Evolutionary conservation across 1,284 basidiomycete species (phyloP), one percentile per base, ranked within the genome.

Genomic region (Cutaneotrichosporon mucoides): DNA sequence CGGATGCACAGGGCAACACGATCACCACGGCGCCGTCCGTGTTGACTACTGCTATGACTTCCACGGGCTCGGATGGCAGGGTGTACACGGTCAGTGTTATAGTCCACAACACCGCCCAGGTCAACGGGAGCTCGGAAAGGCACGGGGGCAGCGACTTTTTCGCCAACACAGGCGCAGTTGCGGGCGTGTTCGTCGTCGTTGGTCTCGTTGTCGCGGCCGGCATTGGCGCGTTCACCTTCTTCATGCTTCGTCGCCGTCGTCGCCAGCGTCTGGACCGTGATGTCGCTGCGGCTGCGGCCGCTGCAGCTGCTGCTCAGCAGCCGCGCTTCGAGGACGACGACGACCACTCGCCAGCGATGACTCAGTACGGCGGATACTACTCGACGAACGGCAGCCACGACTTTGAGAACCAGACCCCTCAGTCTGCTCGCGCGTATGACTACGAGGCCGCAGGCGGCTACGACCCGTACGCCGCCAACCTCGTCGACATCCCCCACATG

Each of bases 181-280:
- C 75, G 3, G 78, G 78, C 56, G 73, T 73, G 0, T 79, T 79
- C 55, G 78, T 79, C 24, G 77, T 76, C 12, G 71, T 79, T 33
- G 78, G 78, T 56, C 67, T 79, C 15, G 68, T 72, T 4, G 67
- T 73, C 4, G 73, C 77, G 1, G 71, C 72, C 4, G 72, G 71
- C 59, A 43, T 78, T n/a, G 66, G 76, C 34, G 73, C 72, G 0
- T 73, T 76, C 42, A 67, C 70, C 24, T 71, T 76, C 61, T 70
- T 77, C 61, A 72, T 77, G 70, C 66, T 78, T 35, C 66, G 73
- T 37, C 64, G 78, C 38, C 61, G 77, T 35, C 67, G 78, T 41
- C 63, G 77, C 49, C 77, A 79, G 61, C 65, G 70, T 58, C 66
- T 77, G 41, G 78, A 78, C 68, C 67, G 78, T n/a, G 78, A 79